These are phyloP conservation scores for Fistulifera solaris DNA, from an alignment of 108 stramenopile genomes.

Conservation along the genomic window DNA sequence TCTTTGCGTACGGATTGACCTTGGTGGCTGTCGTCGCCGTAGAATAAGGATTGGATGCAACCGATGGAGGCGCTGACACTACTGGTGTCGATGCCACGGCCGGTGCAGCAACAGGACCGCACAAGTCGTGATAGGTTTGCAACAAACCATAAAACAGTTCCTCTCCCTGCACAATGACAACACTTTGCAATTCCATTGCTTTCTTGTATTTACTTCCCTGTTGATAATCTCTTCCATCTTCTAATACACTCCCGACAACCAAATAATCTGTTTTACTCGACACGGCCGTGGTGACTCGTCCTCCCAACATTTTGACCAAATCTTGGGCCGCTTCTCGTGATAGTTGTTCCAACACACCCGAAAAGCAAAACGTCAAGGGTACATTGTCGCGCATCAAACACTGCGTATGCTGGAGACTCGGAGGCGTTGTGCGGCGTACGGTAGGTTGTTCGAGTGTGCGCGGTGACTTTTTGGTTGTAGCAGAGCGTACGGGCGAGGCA, in stretches of 20 bases:
- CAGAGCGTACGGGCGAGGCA: neutral
- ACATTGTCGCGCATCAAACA: conserved; percentile 14
- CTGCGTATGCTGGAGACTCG: conserved; percentile 10
- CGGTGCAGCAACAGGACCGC: conserved; percentile 3
- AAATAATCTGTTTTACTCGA: conserved; percentile 83
- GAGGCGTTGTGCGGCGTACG: conserved; percentile 13
- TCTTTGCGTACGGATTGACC: conserved; percentile 18
- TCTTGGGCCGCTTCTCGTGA: conserved; percentile 59
- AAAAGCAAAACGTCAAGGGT: conserved; percentile 63
- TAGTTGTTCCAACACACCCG: conserved; percentile 52
- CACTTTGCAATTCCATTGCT: conserved; percentile 37
- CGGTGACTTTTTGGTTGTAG: conserved; percentile 6
- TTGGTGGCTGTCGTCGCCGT: conserved; percentile 4
- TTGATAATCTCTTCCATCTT: conserved; percentile 80
- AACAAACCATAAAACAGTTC: conserved; percentile 50
- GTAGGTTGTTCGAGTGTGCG: conserved; percentile 13
- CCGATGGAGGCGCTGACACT: conserved; percentile 3
- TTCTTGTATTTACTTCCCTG: conserved; percentile 78
- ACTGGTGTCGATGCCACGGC: conserved; percentile 3
- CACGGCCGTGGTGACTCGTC: conserved; percentile 65
- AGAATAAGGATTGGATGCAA: conserved; percentile 6
- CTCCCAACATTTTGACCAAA: conserved; percentile 70
- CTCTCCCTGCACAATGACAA: conserved; percentile 38
- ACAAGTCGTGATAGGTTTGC: conserved; percentile 43
- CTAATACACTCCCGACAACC: conserved; percentile 71